Evolutionary conservation across 257 asterid genomes (phyloP).

Genomic region (Salvia hispanica): DNA sequence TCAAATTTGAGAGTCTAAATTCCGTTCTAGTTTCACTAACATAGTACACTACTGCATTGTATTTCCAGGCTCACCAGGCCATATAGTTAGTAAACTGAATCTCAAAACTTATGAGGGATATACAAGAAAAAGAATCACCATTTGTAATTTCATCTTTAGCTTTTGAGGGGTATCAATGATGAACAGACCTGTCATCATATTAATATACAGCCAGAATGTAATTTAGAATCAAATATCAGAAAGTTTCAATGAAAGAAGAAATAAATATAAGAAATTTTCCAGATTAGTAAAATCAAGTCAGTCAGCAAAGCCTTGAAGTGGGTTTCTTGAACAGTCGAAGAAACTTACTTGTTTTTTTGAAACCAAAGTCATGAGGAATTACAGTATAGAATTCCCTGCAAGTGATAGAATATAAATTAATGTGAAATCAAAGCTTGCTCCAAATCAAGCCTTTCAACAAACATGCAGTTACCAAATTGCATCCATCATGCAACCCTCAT

Average conservation of each 20-base stretch:
- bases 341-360: slow-evolving; percentile 70
- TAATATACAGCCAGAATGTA: slow-evolving; percentile 25
- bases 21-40: neutral
- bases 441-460: slow-evolving; percentile 9
- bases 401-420: slow-evolving; percentile 30
- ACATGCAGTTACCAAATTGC: slow-evolving; percentile 13
- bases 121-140: slow-evolving; percentile 57
- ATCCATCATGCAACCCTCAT: neutral
- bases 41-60: neutral
- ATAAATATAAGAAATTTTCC: neutral
- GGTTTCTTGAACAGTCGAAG: slow-evolving; percentile 3
- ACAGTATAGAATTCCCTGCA: slow-evolving; percentile 93
- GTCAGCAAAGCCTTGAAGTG: slow-evolving; percentile 13
- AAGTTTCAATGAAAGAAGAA: slow-evolving; percentile 5
- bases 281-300: neutral
- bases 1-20: slow-evolving; percentile 9
- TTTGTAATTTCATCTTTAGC: slow-evolving; percentile 80
- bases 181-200: slow-evolving; percentile 69
- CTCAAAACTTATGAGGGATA: slow-evolving; percentile 7
- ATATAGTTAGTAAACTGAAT: slow-evolving; percentile 8
- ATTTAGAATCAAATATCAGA: slow-evolving; percentile 29
- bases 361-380: slow-evolving; percentile 96
- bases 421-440: slow-evolving; percentile 22
- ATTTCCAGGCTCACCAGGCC: slow-evolving; percentile 13
- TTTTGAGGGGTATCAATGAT: slow-evolving; percentile 88